Evolutionary conservation across 345 rosid species (phyloP).

Genomic region (Eucalyptus camaldulensis): DNA sequence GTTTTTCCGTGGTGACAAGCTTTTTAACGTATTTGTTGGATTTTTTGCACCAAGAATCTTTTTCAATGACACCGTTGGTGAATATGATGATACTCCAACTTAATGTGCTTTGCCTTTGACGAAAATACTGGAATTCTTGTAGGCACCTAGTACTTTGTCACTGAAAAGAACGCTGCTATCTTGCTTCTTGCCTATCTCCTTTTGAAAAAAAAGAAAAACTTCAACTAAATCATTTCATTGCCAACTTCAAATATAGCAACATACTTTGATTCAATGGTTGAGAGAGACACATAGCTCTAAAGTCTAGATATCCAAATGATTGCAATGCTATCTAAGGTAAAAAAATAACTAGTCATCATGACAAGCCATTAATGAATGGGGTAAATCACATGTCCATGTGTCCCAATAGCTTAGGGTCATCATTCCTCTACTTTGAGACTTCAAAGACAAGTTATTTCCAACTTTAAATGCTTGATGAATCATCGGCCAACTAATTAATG

Average conservation of each 20-base stretch:
- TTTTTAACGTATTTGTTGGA: not conserved
- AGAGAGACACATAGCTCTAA: not conserved
- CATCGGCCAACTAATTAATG: no score
- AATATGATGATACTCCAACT: not conserved
- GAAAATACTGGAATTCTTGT: not conserved
- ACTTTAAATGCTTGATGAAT: no score
- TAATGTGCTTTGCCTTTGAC: no score
- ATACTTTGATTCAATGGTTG: not conserved
- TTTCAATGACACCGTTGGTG: not conserved
- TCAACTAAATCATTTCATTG: not conserved
- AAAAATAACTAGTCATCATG: no score
- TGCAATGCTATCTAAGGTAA: not conserved
- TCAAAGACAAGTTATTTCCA: no score
- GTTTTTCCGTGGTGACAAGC: not conserved
- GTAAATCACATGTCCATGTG: no score
- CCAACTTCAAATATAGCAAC: not conserved
- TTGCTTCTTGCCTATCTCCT: not conserved
- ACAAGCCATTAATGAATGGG: no score
- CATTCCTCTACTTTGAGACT: no score
- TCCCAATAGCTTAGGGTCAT: no score
- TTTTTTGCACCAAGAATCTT: not conserved
- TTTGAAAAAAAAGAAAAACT: no score
- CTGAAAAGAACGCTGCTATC: fast-evolving
- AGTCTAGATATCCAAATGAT: not conserved
- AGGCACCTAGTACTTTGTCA: not conserved